Base-by-base conservation (phyloP, 768 basidiomycete genomes). In the Rhizopogon vinicolor region DNA sequence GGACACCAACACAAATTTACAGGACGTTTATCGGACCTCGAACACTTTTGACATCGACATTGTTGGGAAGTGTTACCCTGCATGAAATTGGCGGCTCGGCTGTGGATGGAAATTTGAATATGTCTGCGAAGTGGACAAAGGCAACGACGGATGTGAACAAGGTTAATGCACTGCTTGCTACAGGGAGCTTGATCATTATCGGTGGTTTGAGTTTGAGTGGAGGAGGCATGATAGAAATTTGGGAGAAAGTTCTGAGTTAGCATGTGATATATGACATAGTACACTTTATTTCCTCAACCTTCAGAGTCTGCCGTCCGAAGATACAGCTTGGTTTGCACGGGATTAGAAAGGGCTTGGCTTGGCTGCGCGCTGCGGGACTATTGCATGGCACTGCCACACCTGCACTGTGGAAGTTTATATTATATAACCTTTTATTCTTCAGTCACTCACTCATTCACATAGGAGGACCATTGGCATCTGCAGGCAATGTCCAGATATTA, bases 221-320 rank as follows among this genome's bases (percentile, higher is more conserved):
- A 5, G 82, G 76, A 60, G 90, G 90, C 10, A 59, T 80, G 18
- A 78, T 86, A 56, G 87, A 89, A 64, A 71, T 87, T 41, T 87
- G 83, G 85, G 67, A 63, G 44, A 52, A 62, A 44, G 9, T 41
- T 18, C 18, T 8, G 40, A 41, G 16, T n/a, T 13, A 44, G 9
- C 16, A 29, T 31, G 14, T 10, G 44, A 12, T 48, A 18, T 25
- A 25, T 25, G 4, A 4, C 25, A 25, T 25, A 4, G 25, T 25
- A 5, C 25, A 25, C 25, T 4, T 9, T 10, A 5, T 7, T 33
- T 37, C 3, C 35, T 13, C 22, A 22, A 22, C 22, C 1, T 22
- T 22, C 22, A 22, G 22, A 22, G 22, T 22, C 22, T 22, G 22
- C 22, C 2, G 35, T 13, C 35, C 12, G 13, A 35, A 12, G 12